Evolutionary conservation across 345 rosid genomes (phyloP).

Genomic region (Rubroshorea leprosula): DNA sequence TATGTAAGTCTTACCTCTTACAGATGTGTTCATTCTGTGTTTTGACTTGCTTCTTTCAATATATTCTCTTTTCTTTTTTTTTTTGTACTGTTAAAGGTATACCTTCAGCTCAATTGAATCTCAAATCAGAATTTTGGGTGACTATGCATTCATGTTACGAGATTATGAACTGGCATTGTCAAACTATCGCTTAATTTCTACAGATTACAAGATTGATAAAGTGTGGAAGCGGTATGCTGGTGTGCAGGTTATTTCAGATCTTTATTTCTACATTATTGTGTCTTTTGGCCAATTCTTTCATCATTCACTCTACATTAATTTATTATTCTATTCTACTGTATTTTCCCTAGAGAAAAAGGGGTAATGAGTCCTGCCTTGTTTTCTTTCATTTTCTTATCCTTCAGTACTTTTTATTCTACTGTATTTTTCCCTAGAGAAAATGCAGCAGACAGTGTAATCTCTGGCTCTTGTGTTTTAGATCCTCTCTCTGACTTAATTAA

Average conservation of each 20-base stretch:
- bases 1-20: slow-evolving; percentile 50
- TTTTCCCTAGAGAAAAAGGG: too few relatives aligned
- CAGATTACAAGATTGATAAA: slow-evolving; percentile 96
- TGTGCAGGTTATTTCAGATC: slow-evolving; percentile 65
- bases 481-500: too few relatives aligned
- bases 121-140: slow-evolving; percentile 91
- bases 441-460: too few relatives aligned
- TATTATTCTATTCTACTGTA: too few relatives aligned
- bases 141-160: slow-evolving; percentile 94
- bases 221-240: slow-evolving; percentile 99
- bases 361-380: too few relatives aligned
- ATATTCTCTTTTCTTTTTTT: slow-evolving; percentile 20
- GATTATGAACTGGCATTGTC: slow-evolving; percentile 96
- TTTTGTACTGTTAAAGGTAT: slow-evolving; percentile 60
- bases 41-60: slow-evolving; percentile 5
- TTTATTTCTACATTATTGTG: slow-evolving; percentile 11
- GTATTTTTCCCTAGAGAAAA: too few relatives aligned
- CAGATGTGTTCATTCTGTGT: slow-evolving; percentile 11
- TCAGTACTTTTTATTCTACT: too few relatives aligned
- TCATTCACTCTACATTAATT: neutral
- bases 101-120: slow-evolving; percentile 86
- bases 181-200: slow-evolving; percentile 88
- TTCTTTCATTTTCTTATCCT: too few relatives aligned
- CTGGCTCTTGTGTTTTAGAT: too few relatives aligned
- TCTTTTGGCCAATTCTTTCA: slow-evolving; percentile 1